Percentiles rank a stretch among this genome's conserved stretches.
phyloP scores from a whole-genome alignment of 306 rosid genomes.

The Quercus agrifolia region DNA sequence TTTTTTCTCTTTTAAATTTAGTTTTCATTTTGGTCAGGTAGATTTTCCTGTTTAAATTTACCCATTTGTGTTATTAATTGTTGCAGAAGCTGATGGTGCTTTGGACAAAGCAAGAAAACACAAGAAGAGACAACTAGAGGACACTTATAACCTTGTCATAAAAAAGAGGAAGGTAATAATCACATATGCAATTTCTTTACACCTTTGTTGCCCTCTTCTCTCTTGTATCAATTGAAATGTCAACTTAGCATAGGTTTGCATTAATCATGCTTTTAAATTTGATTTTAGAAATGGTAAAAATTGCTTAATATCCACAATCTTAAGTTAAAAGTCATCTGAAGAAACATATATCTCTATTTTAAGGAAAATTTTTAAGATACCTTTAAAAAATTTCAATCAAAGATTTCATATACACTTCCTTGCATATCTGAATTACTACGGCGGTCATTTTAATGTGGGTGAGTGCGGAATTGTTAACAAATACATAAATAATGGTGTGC shows the following conservation, averaged over 20 bases:
- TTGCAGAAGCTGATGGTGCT: constrained; percentile 98
- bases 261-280: background rate
- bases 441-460: background rate
- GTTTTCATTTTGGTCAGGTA: background rate
- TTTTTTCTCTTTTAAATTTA: constrained; percentile 6
- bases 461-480: background rate
- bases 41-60: constrained; percentile 18
- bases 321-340: background rate
- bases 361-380: background rate
- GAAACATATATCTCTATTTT: background rate
- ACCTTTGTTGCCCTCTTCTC: background rate
- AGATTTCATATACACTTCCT: background rate
- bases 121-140: constrained; percentile 95
- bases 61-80: constrained; percentile 16
- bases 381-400: background rate
- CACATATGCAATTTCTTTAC: background rate
- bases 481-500: background rate
- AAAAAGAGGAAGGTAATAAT: constrained; percentile 84
- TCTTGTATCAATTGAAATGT: background rate
- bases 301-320: background rate
- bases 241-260: background rate
- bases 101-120: constrained; percentile 98
- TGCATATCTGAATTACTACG: background rate
- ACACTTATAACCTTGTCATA: constrained; percentile 83
- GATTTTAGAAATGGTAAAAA: background rate